phyloP scores from a whole-genome alignment of 208 protist species.

The Borovskyia barvae region DNA sequence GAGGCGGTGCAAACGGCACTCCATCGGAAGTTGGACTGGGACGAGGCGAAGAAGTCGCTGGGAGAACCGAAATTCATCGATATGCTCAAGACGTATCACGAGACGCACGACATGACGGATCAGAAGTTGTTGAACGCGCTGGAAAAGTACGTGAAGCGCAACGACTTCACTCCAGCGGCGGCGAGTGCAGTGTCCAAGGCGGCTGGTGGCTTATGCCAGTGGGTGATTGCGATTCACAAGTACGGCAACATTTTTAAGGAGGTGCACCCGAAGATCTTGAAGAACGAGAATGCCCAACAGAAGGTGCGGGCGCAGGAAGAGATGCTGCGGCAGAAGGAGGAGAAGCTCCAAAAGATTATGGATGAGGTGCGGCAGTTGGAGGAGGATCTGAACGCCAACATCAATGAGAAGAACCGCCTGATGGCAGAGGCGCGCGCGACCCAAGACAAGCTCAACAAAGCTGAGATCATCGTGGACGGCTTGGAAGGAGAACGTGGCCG shows the following conservation, averaged over 20 bases:
- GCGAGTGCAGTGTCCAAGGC: slow-evolving; percentile 94
- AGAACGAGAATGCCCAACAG: slow-evolving; percentile 93
- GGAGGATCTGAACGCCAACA: slow-evolving; percentile 84
- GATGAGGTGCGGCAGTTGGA: slow-evolving; percentile 93
- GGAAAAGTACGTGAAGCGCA: slow-evolving; percentile 92
- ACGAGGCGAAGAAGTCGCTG: slow-evolving; percentile 96
- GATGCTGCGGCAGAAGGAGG: slow-evolving; percentile 92
- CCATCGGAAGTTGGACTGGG: slow-evolving; percentile 92
- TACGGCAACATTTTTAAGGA: slow-evolving; percentile 96
- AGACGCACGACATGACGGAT: slow-evolving; percentile 96
- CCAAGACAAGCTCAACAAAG: slow-evolving; percentile 96
- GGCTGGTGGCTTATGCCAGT: slow-evolving; percentile 95
- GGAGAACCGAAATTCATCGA: slow-evolving; percentile 95
- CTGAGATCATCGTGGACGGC: slow-evolving; percentile 96
- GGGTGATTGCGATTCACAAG: slow-evolving; percentile 98
- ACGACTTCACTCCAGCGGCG: slow-evolving; percentile 91
- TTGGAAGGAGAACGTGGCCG: slow-evolving; percentile 96
- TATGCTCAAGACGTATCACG: slow-evolving; percentile 96
- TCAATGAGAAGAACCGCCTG: slow-evolving; percentile 93
- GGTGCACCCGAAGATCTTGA: slow-evolving; percentile 96
- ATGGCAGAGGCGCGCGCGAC: slow-evolving; percentile 92
- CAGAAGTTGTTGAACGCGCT: slow-evolving; percentile 94
- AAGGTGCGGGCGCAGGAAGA: slow-evolving; percentile 94
- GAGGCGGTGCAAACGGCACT: slow-evolving; percentile 96
- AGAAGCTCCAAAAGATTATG: slow-evolving; percentile 91